A percentile compares a stretch with the other conserved stretches of the same genome.
phyloP scores from a whole-genome alignment of 306 rosid genomes.

The Pyrus communis region DNA sequence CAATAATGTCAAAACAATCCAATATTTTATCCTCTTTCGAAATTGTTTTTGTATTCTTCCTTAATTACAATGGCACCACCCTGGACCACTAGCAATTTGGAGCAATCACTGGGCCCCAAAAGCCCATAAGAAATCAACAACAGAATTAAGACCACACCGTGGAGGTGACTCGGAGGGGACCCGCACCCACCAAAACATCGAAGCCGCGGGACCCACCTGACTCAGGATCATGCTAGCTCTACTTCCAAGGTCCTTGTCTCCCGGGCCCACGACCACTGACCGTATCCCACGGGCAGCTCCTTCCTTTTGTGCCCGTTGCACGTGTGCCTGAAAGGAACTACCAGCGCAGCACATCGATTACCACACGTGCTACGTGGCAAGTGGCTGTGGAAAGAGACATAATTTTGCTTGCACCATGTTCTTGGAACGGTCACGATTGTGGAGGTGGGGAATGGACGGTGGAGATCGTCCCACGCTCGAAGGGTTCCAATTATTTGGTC shows the following conservation, averaged over 20 bases:
- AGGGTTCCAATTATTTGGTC: constrained; percentile 2
- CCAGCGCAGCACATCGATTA: constrained; percentile 7
- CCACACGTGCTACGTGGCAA: constrained; percentile 25
- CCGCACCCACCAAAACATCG: constrained; percentile 39
- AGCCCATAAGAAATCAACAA: not conserved
- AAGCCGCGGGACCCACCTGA: constrained; percentile 33
- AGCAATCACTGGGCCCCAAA: constrained; percentile 10
- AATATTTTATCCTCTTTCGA: not conserved
- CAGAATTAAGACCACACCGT: constrained; percentile 9
- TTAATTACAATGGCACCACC: not conserved
- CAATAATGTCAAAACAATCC: not conserved
- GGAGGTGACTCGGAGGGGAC: constrained; percentile 62
- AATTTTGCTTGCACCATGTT: not conserved
- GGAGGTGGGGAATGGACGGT: constrained; percentile 9
- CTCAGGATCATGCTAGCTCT: constrained; percentile 45
- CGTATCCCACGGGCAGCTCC: constrained; percentile 31
- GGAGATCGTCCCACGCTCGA: not conserved
- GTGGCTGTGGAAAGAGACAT: not conserved
- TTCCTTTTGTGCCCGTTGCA: constrained; percentile 13
- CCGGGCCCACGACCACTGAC: constrained; percentile 34
- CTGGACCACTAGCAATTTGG: constrained; percentile 12
- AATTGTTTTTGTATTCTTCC: not conserved
- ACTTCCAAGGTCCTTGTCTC: constrained; percentile 36
- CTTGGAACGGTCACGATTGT: constrained; percentile 6
- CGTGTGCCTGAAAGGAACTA: constrained; percentile 26